Evolutionary conservation across 2,329 filamentous ascomycete species (phyloP).

Genomic region (Pseudogymnoascus sp.): DNA sequence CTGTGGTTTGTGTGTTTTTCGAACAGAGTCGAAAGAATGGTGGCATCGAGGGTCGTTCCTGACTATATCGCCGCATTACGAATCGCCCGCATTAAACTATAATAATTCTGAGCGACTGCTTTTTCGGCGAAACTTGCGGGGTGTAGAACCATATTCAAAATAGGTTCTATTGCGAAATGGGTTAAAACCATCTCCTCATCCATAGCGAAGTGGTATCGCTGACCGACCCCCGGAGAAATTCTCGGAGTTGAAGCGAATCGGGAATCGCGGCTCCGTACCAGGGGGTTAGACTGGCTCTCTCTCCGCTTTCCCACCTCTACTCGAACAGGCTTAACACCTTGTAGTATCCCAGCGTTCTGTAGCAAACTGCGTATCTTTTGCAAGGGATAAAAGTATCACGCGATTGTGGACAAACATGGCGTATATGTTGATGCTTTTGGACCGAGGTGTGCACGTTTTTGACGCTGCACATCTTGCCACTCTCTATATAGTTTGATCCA

Average conservation of each 20-base stretch:
- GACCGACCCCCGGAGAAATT: slow-evolving; percentile 13
- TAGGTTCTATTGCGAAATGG: background rate
- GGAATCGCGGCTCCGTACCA: background rate
- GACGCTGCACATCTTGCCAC: background rate
- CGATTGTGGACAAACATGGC: slow-evolving; percentile 14
- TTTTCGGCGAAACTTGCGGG: background rate
- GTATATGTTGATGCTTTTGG: slow-evolving; percentile 14
- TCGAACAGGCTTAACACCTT: background rate
- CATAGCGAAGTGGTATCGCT: background rate
- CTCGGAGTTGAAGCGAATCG: slow-evolving; percentile 13
- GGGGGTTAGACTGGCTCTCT: background rate
- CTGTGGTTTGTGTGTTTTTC: background rate
- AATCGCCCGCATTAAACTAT: background rate
- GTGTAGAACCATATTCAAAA: background rate
- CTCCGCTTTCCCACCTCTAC: slow-evolving; percentile 1
- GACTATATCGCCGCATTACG: background rate
- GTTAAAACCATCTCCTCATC: background rate
- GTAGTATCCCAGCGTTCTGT: background rate
- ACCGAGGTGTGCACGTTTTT: background rate
- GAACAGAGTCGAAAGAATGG: background rate
- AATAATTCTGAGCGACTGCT: background rate
- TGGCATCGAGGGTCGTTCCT: background rate
- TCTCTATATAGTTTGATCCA: background rate
- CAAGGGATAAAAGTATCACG: background rate
- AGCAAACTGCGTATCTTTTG: background rate